Evolutionary conservation across 352 stramenopile genomes (phyloP).

Genomic region (Thalassiosira delicatula): DNA sequence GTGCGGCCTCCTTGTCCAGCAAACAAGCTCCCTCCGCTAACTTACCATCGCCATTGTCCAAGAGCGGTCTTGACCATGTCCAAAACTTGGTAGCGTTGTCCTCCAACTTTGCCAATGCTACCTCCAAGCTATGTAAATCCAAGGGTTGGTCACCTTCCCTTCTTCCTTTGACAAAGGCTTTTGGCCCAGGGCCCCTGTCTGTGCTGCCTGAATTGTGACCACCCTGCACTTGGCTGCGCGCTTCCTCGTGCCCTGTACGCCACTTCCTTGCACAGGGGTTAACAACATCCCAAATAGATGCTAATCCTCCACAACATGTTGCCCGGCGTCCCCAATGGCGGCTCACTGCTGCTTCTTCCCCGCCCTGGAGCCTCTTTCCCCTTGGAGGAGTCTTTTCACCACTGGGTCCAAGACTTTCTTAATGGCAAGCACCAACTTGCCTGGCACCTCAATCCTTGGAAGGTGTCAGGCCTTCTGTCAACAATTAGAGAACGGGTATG

Average conservation of each 20-base stretch:
- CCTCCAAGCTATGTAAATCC: background rate
- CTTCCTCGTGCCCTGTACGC: background rate
- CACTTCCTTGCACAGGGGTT: background rate
- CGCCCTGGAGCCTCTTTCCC: background rate
- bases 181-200: background rate
- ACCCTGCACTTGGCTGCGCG: background rate
- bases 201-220: background rate
- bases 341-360: background rate
- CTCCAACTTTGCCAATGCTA: background rate
- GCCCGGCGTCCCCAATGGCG: background rate
- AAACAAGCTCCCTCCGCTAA: background rate
- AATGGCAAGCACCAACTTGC: background rate
- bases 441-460: background rate
- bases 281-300: background rate
- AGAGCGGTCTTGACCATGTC: background rate
- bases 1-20: background rate
- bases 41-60: conserved; percentile 3
- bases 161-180: background rate
- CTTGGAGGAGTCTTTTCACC: background rate
- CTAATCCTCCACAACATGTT: background rate
- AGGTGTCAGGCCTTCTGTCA: background rate
- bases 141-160: background rate
- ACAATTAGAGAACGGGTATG: background rate
- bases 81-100: background rate
- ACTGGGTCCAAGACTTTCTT: background rate